Percentiles rank a stretch among this genome's conserved stretches.
Evolutionary conservation across 345 rosid genomes (phyloP).

Genomic region (Syzygium aromaticum): DNA sequence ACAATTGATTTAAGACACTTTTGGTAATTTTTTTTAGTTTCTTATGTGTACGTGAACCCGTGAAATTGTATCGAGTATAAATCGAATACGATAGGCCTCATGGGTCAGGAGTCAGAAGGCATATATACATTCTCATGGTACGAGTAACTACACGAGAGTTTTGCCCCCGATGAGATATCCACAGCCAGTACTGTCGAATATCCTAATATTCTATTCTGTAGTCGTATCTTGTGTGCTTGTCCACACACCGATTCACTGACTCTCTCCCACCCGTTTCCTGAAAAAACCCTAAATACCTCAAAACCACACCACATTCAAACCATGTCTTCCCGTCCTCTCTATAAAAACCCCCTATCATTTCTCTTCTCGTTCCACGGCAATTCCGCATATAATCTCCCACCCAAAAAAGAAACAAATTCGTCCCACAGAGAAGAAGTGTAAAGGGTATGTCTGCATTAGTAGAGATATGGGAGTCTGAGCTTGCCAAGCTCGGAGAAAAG

Average conservation of each 20-base stretch:
- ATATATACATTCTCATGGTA: neutral
- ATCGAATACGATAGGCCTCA: neutral
- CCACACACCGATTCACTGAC: neutral
- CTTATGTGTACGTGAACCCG: neutral
- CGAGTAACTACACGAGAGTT: neutral
- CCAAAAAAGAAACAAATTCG: neutral
- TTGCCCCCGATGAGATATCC: neutral
- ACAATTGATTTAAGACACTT: no score
- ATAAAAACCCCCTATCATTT: neutral
- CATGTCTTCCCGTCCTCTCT: neutral
- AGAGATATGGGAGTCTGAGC: conserved; percentile 5
- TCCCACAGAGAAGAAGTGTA: neutral
- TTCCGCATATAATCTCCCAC: neutral
- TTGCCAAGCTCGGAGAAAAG: conserved; percentile 4
- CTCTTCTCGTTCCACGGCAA: neutral
- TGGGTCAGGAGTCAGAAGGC: neutral
- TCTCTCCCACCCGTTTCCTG: neutral
- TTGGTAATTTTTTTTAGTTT: neutral
- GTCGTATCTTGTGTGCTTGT: neutral
- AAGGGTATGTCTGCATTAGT: conserved; percentile 1
- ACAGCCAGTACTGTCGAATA: neutral
- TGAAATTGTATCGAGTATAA: neutral
- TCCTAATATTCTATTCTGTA: neutral
- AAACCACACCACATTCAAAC: neutral
- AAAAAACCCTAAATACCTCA: neutral